These are phyloP conservation scores for Malassezia pachydermatis DNA, from an alignment of 1,284 basidiomycete species.

Conservation along the genomic window DNA sequence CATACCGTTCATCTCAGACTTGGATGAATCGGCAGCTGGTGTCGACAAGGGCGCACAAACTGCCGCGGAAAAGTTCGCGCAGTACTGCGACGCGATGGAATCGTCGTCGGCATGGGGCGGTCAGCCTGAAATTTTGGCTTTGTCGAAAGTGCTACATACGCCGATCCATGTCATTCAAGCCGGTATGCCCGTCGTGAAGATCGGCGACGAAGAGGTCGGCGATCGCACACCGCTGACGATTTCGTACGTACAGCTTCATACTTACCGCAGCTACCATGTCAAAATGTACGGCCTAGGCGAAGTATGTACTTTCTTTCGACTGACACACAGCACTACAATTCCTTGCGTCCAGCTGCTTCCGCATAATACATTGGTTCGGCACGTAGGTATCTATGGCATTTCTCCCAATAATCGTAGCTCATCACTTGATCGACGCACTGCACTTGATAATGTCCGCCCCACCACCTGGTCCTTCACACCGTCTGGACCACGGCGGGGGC, in stretches of 20 bases:
- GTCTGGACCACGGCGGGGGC: background rate
- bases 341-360: constrained; percentile 21
- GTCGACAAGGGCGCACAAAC: constrained; percentile 57
- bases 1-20: constrained; percentile 72
- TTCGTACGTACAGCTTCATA: too few species aligned
- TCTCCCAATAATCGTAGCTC: constrained; percentile 9
- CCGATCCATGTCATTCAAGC: constrained; percentile 87
- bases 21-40: constrained; percentile 50
- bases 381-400: too few species aligned
- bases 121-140: constrained; percentile 86
- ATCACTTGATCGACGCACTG: constrained; percentile 13
- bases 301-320: constrained; percentile 12
- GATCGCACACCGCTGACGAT: constrained; percentile 26
- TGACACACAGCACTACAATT: constrained; percentile 40
- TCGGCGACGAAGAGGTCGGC: constrained; percentile 59
- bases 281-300: constrained; percentile 46
- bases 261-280: too few species aligned
- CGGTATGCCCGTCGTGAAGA: constrained; percentile 61
- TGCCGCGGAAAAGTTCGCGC: constrained; percentile 55
- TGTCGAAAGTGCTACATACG: constrained; percentile 69
- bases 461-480: background rate
- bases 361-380: too few species aligned
- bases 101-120: constrained; percentile 89
- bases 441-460: constrained; percentile 1
- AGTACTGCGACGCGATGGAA: constrained; percentile 70